Base-by-base conservation (phyloP, 2,329 filamentous ascomycete species). In the Colletotrichum coccodes region DNA sequence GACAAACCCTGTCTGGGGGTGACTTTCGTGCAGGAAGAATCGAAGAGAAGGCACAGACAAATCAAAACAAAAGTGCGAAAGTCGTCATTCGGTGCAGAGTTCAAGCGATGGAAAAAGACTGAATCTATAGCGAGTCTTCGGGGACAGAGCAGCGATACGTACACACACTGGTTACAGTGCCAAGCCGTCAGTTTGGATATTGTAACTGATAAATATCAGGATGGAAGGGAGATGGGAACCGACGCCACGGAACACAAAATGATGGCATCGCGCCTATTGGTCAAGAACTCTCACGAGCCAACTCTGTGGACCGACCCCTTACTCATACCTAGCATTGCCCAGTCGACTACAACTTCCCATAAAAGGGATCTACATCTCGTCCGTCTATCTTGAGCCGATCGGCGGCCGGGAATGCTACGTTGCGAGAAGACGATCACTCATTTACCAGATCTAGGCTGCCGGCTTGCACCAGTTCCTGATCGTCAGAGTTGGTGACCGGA, bases 171-270 rank as follows among this genome's bases (percentile, higher is more conserved):
- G 4, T 30, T 26, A 56, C 42, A 30, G 16, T 54, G 66, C 66
- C 66, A 69, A 69, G 66, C 42, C 30, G 54, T 60, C 62, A 69
- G 62, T 69, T 69, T 66, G 66, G 34, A 54, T 32, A 52, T 60
- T 49, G 57, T 16, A 21, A 11, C 50, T 36, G 5, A 18, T 9
- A 32, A 54, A 23, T 21, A 56, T 34, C 14, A 28, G 16, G 23
- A 42, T 42, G 40, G 60, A 46, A 18, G 40, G 11, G 21, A 6
- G n/a, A 36, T n/a, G 14, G 26, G 4, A 21, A 38, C 60, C 47
- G 40, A 49, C 32, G 28, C n/a, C 38, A 6, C 28, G 49, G 42
- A 21, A 21, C 60, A n/a, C 28, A 2, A 26, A 50, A 44, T n/a
- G n/a, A n/a, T n/a, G n/a, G n/a, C n/a, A n/a, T n/a, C n/a, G 36